Percentiles rank a stretch among this genome's conserved stretches.
Evolutionary conservation across 345 rosid species (phyloP).

Genomic region (Corchorus capsularis): DNA sequence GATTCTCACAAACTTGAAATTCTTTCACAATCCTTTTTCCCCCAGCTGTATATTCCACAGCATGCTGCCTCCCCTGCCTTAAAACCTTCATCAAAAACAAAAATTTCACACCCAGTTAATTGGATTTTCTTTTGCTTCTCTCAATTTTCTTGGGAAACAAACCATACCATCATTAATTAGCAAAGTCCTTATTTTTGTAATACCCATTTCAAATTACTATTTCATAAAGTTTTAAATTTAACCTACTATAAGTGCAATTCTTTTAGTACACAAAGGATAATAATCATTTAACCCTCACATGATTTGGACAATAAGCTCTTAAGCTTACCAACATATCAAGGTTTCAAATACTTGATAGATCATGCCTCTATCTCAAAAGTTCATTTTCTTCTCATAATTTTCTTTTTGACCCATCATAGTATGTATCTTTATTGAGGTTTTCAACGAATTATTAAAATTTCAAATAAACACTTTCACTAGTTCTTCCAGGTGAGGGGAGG

Average conservation of each 20-base stretch:
- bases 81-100: slow-evolving; percentile 45
- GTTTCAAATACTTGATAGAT: slow-evolving; percentile 7
- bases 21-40: slow-evolving; percentile 59
- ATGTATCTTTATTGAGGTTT: not conserved
- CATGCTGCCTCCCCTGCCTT: slow-evolving; percentile 70
- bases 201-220: not conserved
- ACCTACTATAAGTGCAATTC: not conserved
- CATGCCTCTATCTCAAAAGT: not conserved
- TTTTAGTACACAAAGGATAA: not conserved
- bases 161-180: not conserved
- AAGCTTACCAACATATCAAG: slow-evolving; percentile 13
- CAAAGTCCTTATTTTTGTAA: not conserved
- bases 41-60: slow-evolving; percentile 82
- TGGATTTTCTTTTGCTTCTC: not conserved
- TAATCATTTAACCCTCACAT: not conserved
- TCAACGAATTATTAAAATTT: not conserved
- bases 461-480: too few species aligned
- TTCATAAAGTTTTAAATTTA: too few species aligned
- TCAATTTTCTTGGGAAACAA: not conserved
- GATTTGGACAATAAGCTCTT: not conserved
- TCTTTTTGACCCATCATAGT: slow-evolving; percentile 16
- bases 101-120: not conserved
- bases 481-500: too few species aligned
- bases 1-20: slow-evolving; percentile 62
- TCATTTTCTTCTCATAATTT: not conserved